phyloP scores from a whole-genome alignment of 805 yeast genomes.

The Candida coquimbonensis region DNA sequence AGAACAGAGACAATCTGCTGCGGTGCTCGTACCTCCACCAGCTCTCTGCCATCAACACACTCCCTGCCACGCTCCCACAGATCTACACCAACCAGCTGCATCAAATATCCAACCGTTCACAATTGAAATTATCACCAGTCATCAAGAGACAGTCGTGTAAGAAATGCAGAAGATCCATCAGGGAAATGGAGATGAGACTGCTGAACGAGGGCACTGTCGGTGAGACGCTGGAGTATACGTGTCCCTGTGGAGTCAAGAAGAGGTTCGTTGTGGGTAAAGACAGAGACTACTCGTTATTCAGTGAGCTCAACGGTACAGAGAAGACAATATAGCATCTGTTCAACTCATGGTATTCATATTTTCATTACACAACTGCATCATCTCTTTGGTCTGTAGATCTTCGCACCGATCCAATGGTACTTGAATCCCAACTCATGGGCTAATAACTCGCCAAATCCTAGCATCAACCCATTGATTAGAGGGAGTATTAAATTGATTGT shows the following conservation, averaged over 20 bases:
- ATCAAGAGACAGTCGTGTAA: conserved; percentile 69
- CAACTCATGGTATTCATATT: too few species aligned
- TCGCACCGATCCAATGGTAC: conserved; percentile 70
- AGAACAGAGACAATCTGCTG: conserved; percentile 1
- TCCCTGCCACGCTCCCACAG: neutral
- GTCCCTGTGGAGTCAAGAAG: conserved; percentile 46
- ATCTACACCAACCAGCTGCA: neutral
- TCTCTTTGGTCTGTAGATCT: conserved; percentile 28
- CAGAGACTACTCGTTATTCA: conserved; percentile 26
- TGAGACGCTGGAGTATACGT: conserved; percentile 43
- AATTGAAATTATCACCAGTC: conserved; percentile 34
- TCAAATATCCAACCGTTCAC: conserved; percentile 38
- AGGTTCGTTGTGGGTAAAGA: conserved; percentile 59
- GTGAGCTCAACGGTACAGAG: neutral
- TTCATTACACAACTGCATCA: too few species aligned
- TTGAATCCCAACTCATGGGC: conserved; percentile 89
- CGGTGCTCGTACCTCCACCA: conserved; percentile 5
- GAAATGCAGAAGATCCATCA: conserved; percentile 47
- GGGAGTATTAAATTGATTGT: conserved; percentile 78
- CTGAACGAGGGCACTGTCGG: conserved; percentile 37
- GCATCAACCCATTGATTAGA: conserved; percentile 87
- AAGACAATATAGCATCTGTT: too few species aligned
- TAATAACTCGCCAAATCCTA: conserved; percentile 90
- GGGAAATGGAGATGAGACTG: conserved; percentile 39
- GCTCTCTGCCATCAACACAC: neutral